Conservation (phyloP, 2,329 filamentous ascomycete genomes). For the Diaporthe vexans region DNA sequence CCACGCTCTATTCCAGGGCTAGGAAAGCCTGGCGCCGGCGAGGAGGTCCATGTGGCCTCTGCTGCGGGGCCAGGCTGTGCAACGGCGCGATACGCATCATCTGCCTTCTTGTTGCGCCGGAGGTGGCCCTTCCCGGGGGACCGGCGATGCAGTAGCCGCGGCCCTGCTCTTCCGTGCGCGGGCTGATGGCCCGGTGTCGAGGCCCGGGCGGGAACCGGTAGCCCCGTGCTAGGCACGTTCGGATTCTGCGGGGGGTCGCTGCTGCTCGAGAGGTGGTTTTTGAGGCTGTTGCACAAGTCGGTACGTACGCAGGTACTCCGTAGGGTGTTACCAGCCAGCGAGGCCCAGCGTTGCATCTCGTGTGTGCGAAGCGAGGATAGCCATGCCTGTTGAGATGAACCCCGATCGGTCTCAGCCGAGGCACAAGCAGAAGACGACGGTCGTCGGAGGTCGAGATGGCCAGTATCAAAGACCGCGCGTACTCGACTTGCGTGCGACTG, state of each 20-base stretch:
- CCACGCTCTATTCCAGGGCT: background rate
- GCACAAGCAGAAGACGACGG: background rate
- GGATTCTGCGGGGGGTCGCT: too few species aligned
- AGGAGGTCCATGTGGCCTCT: slow-evolving; percentile 1
- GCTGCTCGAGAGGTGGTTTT: too few species aligned
- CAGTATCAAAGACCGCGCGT: background rate
- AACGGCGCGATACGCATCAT: too few species aligned
- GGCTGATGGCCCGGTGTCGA: slow-evolving; percentile 6
- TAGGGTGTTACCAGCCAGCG: background rate
- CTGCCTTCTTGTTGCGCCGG: background rate
- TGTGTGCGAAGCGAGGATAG: slow-evolving; percentile 10
- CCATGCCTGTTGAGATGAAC: slow-evolving; percentile 20
- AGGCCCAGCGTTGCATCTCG: slow-evolving; percentile 11
- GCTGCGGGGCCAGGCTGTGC: background rate
- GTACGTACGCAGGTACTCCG: background rate
- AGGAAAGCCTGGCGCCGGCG: background rate
- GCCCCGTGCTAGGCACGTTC: background rate
- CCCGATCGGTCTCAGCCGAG: slow-evolving; percentile 23
- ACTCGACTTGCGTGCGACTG: background rate
- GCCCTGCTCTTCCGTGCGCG: background rate
- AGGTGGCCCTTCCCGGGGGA: background rate
- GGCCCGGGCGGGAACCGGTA: background rate
- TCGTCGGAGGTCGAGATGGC: background rate
- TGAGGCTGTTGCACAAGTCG: background rate
- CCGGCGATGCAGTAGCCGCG: slow-evolving; percentile 1